Base-by-base conservation (phyloP, 306 rosid species). In the Herpetospermum pedunculosum region DNA sequence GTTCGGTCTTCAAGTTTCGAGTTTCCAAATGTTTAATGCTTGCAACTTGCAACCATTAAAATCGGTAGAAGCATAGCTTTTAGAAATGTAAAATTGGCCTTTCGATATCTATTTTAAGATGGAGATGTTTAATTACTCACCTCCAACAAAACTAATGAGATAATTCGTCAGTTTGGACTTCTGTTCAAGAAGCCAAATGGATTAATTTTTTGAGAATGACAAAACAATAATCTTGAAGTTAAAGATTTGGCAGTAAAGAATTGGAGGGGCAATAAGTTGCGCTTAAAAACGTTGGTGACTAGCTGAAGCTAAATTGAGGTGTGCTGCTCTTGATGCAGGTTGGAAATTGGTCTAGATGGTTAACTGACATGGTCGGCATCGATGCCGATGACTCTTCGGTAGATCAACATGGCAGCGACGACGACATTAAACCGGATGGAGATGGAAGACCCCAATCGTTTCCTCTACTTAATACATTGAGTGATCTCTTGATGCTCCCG, bases 401-500 rank as follows among this genome's bases (percentile, higher is more conserved):
- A 83, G 78, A 80, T 78, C 75, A 80, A 48, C 84, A 76, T 13
- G 53, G 64, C 26, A 38, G 78, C 28, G 88, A 87, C 57, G 80
- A 84, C 4, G 80, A 80, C 48, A 85, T 77, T 13, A 49, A 46
- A 64, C 72, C 14, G 18, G 76, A 49, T 34, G 78, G 77, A 46
- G 86, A 77, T 58, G 64, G 82, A 47, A 84, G 81, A 78, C 76
- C 71, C 11, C 83, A 91, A 73, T 62, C 96, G 59, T 95, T 95
- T 81, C 70, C 79, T 72, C 95, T 89, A 80, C 96, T 91, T 40
- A 89, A 95, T 14, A 80, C 87, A 64, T 81, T 95, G 88, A 91
- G 97, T 79, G 99, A 95, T 84, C 96, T 94, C 83, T 82, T 95
- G 60, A 95, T 95, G 99, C 97, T 95, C 54, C 99, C 99, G 29